A percentile compares a stretch with the other conserved stretches of the same genome.
These are phyloP conservation scores for Polytrichum commune DNA, from an alignment of 225 moss, liverwort and hornwort species.

Conservation along the genomic window DNA sequence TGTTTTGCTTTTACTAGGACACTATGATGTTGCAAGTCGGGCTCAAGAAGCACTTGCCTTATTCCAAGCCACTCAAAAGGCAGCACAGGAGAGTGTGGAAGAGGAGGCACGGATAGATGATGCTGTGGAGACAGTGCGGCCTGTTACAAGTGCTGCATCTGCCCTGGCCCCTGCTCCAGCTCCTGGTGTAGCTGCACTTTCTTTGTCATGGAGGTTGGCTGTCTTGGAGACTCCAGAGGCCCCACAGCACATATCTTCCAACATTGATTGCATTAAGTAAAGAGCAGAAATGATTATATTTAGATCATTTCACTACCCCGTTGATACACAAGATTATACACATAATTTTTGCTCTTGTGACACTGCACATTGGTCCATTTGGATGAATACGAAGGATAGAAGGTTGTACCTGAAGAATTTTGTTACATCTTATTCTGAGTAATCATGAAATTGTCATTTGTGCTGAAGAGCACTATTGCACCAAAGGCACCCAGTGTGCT, in stretches of 20 bases:
- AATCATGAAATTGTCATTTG: no score
- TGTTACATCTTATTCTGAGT: no score
- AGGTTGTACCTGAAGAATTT: no score
- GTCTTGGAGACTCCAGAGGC: slow-evolving; percentile 41
- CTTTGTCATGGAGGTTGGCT: slow-evolving; percentile 34
- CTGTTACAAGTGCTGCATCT: neutral
- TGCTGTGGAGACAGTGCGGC: slow-evolving; percentile 15
- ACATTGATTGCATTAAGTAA: neutral
- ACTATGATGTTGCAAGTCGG: slow-evolving; percentile 24
- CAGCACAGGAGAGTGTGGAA: slow-evolving; percentile 38
- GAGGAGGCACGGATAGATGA: slow-evolving; percentile 32
- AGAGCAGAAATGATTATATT: no score
- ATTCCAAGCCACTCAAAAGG: slow-evolving; percentile 33
- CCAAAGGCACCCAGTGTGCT: no score
- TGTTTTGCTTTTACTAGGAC: slow-evolving; percentile 37
- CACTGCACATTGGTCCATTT: no score
- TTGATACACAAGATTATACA: no score
- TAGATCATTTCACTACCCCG: no score
- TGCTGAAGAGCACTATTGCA: no score
- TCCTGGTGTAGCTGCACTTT: slow-evolving; percentile 10
- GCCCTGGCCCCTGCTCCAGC: slow-evolving; percentile 8
- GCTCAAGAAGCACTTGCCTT: slow-evolving; percentile 40
- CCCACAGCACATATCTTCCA: slow-evolving; percentile 23
- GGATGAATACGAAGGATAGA: no score
- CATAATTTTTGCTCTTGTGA: no score